Evolutionary conservation across 805 yeast species (phyloP), one percentile per base, ranked within the genome.

Genomic region (Candida krabiensis): DNA sequence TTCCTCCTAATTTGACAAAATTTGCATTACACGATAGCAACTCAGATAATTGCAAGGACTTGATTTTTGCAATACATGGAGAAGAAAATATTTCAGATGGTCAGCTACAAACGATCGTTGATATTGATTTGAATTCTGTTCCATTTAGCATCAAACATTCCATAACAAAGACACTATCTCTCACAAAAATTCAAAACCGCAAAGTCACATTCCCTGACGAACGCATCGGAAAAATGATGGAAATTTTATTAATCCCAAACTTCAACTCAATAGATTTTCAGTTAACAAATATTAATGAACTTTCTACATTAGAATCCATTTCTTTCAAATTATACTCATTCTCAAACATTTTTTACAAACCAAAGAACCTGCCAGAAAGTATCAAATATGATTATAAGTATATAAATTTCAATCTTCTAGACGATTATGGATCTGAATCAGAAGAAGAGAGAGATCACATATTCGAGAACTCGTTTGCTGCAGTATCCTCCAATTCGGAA

Each of bases 331-430:
- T 53, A 7, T 38, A 35, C 27, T 25, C 49, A 12, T 43, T 52
- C 17, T 37, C 49, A 9, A 47, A 49, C 38, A 38, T 31, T 5
- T 54, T 52, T 28, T 41, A 52, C 14, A 50, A 44, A 11, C 59
- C 59, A 12, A 30, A 18, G 6, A 42, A 44, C 19, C 4, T 43
- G 12, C 48, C 46, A 2, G 23, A 6, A 2, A 11, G 17, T 4
- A 8, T 38, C 8, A 14, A 30, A 15, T 35, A 28, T 13, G 37
- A 40, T 14, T 46, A 33, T 37, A 25, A 36, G n/a, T 52, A 49
- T 24, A 23, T 35, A n/a, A 52, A 52, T 22, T 30, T 47, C 17
- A 45, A 52, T 28, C 30, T 36, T 13, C 19, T 50, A 17, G 25
- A 28, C n/a, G 39, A 22, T 15, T 16, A 18, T 12, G 32, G 24